Conservation (phyloP, 139 green algal species). For the Picochlorum sp. region DNA sequence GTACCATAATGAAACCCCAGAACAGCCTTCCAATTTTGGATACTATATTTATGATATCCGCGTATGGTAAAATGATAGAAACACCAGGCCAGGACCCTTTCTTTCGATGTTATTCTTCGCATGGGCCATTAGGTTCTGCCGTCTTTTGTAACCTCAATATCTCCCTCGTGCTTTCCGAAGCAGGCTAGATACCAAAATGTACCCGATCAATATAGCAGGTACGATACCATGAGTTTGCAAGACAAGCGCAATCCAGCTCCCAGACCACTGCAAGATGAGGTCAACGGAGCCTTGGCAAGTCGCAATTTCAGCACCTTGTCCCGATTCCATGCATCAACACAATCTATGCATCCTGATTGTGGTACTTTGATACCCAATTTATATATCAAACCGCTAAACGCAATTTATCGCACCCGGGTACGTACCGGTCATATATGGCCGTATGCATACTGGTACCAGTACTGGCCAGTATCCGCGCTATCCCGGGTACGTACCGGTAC, state of each 20-base stretch:
- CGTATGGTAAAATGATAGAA: constrained; percentile 56
- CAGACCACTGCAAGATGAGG: no score
- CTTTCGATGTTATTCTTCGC: neutral
- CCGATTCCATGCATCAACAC: no score
- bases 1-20: constrained; percentile 42
- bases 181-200: constrained; percentile 21
- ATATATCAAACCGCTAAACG: no score
- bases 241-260: neutral
- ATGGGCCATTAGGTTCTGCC: neutral
- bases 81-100: constrained; percentile 30
- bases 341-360: no score
- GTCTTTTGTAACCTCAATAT: neutral
- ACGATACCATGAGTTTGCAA: constrained; percentile 16
- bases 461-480: no score
- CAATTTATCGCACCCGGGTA: no score
- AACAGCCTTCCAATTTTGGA: constrained; percentile 49
- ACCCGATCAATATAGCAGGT: constrained; percentile 3
- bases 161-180: constrained; percentile 3
- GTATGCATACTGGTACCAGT: no score
- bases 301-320: no score
- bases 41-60: constrained; percentile 43
- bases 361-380: no score
- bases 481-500: no score
- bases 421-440: no score
- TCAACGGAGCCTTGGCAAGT: no score